Percentiles rank a stretch among this genome's conserved stretches.
Evolutionary conservation across 768 basidiomycete genomes (phyloP).

Genomic region (Mycena rebaudengoi): DNA sequence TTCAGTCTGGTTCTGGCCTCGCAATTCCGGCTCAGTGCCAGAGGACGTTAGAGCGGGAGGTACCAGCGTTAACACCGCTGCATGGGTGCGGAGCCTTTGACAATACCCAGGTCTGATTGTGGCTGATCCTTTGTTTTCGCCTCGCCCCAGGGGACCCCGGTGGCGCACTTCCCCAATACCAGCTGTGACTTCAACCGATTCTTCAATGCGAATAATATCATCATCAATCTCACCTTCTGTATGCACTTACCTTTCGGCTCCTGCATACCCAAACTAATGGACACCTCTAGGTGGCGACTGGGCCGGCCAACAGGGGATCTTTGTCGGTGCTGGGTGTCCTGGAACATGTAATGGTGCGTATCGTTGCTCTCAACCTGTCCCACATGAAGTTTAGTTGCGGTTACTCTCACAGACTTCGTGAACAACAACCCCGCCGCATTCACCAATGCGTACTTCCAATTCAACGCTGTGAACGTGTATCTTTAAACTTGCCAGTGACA

Average conservation of each 20-base stretch:
- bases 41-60: constrained; percentile 53
- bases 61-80: constrained; percentile 51
- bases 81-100: constrained; percentile 52
- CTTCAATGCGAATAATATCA: constrained; percentile 66
- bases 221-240: constrained; percentile 66
- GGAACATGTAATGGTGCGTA: constrained; percentile 64
- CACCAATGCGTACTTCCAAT: constrained; percentile 72
- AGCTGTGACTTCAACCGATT: constrained; percentile 64
- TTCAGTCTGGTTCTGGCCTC: constrained; percentile 79
- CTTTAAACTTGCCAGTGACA: background rate
- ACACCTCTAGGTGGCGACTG: constrained; percentile 55
- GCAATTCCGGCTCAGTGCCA: constrained; percentile 57
- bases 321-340: constrained; percentile 59
- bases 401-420: constrained; percentile 55
- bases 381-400: background rate
- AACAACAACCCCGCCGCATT: constrained; percentile 71
- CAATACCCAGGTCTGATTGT: no score
- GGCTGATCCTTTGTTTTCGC: background rate
- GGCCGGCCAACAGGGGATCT: constrained; percentile 59
- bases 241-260: constrained; percentile 1
- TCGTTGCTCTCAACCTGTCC: background rate
- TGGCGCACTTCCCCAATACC: constrained; percentile 67
- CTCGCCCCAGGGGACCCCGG: constrained; percentile 56
- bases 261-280: background rate
- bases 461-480: constrained; percentile 61